These are phyloP conservation scores for Coemansia sp. DNA, from an alignment of 192 early-diverging fungal genomes.

Conservation along the genomic window DNA sequence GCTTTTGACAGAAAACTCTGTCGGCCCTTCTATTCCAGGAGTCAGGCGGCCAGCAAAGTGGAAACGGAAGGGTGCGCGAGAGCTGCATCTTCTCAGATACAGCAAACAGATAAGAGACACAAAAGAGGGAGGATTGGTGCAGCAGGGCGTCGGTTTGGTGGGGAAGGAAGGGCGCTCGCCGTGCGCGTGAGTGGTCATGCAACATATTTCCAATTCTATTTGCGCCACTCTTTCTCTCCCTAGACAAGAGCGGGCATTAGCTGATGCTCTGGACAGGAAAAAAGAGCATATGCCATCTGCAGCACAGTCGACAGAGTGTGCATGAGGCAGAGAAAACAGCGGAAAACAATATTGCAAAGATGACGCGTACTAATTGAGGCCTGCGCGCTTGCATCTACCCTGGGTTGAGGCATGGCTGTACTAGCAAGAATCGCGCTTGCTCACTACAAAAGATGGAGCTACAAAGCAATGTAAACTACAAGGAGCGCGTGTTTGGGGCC, in stretches of 20 bases:
- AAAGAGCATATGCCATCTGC: neutral
- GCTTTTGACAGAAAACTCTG: neutral
- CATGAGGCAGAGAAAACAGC: neutral
- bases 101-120: neutral
- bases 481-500: neutral
- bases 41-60: constrained; percentile 5
- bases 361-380: neutral
- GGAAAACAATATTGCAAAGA: neutral
- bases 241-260: neutral
- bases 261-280: neutral
- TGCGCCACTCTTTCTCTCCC: neutral
- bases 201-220: neutral
- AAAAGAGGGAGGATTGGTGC: neutral
- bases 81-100: constrained; percentile 13
- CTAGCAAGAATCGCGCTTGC: neutral
- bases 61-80: constrained; percentile 2
- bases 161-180: neutral
- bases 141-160: neutral
- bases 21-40: neutral
- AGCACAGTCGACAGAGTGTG: neutral
- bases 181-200: constrained; percentile 9
- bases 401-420: neutral
- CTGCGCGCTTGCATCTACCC: neutral
- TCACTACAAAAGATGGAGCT: neutral
- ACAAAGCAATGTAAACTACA: neutral